Evolutionary conservation across 306 rosid species (phyloP), one percentile per base, ranked within the genome.

Genomic region (Cucurbita ficifolia): DNA sequence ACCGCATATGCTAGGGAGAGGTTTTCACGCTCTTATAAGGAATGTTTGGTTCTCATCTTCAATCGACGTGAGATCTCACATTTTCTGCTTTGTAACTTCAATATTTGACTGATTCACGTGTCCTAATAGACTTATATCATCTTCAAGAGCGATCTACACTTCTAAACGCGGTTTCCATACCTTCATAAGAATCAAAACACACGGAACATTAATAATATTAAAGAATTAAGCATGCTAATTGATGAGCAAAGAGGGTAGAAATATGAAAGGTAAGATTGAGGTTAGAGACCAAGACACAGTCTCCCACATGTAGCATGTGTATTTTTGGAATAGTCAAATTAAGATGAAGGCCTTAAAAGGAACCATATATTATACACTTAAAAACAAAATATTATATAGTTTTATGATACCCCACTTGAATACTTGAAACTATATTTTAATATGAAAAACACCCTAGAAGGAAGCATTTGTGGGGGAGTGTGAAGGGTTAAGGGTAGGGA

Each of bases 291-390:
- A 69, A 22, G 59, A 78, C 88, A 85, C 86, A 24, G 81, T 79
- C 87, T 83, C 83, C 94, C 83, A 86, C 88, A 82, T 70, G 88
- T 69, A 64, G 85, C 90, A 86, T 87, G 89, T 91, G 83, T 70
- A 49, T 76, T 75, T 67, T 73, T 68, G 76, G 78, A 77, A 60
- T 81, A 77, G 70, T 83, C 80, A 81, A 81, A 85, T 81, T 79
- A 83, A 85, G 72, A 71, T 75, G 76, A 50, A 77, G 76, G 52
- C 54, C 43, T 38, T 12, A 53, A 74, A 69, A 40, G 75, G 45
- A 38, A 76, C 38, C 52, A 12, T 48, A 13, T 46, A 11, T 43
- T 18, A n/a, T 63, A 67, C 19, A 21, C 73, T 9, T 64, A 40
- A 64, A 40, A 64, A 64, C 9, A 10, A 19, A 9, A 19, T 63